Conservation (phyloP, 2,329 filamentous ascomycete genomes). For the Diaporthe australafricana region DNA sequence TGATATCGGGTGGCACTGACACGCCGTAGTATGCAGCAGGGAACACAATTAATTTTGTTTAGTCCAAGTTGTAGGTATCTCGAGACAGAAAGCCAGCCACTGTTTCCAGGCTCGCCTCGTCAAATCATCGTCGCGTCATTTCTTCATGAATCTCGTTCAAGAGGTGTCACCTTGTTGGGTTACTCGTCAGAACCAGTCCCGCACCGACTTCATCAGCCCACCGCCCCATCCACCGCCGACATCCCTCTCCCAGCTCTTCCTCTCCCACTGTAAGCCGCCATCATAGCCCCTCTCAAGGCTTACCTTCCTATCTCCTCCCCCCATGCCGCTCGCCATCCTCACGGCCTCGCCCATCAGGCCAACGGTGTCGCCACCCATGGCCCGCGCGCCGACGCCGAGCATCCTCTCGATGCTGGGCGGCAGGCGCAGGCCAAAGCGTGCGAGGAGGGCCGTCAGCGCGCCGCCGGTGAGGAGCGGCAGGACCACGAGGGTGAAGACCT, state of each 20-base stretch:
- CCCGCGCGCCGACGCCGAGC: constrained; percentile 64
- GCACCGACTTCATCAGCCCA: constrained; percentile 45
- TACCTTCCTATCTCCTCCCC: constrained; percentile 40
- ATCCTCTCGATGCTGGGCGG: constrained; percentile 72
- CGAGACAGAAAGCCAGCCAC: constrained; percentile 11
- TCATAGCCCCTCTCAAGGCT: constrained; percentile 50
- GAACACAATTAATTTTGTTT: not conserved
- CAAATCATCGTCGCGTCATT: constrained; percentile 17
- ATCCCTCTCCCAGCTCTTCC: constrained; percentile 49
- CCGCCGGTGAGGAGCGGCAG: constrained; percentile 90
- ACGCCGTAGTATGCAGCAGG: not conserved
- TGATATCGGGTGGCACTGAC: no score
- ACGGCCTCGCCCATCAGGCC: constrained; percentile 67
- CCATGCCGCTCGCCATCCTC: constrained; percentile 59
- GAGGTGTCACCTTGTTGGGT: no score
- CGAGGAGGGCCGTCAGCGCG: constrained; percentile 80
- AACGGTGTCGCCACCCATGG: constrained; percentile 55
- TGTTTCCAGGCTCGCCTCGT: not conserved
- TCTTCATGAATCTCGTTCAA: constrained; percentile 19
- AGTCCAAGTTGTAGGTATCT: constrained; percentile 26
- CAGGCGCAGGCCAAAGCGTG: constrained; percentile 82
- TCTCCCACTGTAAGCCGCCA: constrained; percentile 53
- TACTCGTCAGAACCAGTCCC: constrained; percentile 40
- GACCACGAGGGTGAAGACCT: constrained; percentile 88
- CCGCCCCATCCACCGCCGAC: constrained; percentile 41